Percentiles rank a stretch among this genome's conserved stretches.
Conservation (phyloP, 495 filamentous ascomycete species). For the Trypethelium eluteriae region DNA sequence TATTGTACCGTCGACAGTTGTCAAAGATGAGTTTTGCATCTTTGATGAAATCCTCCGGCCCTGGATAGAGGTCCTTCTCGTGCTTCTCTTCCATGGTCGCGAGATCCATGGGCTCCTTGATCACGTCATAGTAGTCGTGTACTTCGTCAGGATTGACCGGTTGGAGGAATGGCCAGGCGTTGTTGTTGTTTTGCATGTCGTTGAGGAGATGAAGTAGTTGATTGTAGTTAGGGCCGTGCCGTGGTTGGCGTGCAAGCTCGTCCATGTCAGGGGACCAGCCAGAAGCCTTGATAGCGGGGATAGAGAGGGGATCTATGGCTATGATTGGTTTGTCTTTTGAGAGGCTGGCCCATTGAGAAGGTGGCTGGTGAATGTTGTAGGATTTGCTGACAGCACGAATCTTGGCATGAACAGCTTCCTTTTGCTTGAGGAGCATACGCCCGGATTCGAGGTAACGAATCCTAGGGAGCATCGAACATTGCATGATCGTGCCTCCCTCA, state of each 20-base stretch:
- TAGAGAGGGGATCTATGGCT: constrained; percentile 73
- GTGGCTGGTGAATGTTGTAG: constrained; percentile 78
- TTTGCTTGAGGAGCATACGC: constrained; percentile 96
- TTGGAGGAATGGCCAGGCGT: constrained; percentile 87
- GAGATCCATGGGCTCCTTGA: constrained; percentile 96
- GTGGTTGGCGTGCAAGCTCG: constrained; percentile 88
- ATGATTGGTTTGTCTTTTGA: constrained; percentile 66
- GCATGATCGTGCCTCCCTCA: constrained; percentile 98
- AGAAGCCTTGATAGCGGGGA: constrained; percentile 75
- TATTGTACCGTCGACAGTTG: constrained; percentile 94
- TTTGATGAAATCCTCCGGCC: constrained; percentile 84
- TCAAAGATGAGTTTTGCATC: constrained; percentile 89
- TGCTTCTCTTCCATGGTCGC: constrained; percentile 93
- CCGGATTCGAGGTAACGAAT: constrained; percentile 89
- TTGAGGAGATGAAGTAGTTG: constrained; percentile 87
- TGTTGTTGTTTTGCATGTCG: constrained; percentile 86
- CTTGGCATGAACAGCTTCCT: constrained; percentile 87
- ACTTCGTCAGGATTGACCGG: constrained; percentile 95
- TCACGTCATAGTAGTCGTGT: constrained; percentile 94
- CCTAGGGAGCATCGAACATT: constrained; percentile 92
- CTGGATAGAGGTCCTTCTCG: constrained; percentile 85
- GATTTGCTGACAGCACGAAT: constrained; percentile 85
- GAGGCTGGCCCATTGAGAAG: constrained; percentile 77
- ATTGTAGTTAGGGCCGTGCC: constrained; percentile 94
- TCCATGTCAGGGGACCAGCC: constrained; percentile 98